Base-by-base conservation (phyloP, 2,329 filamentous ascomycete species). In the Xylaria sp. region DNA sequence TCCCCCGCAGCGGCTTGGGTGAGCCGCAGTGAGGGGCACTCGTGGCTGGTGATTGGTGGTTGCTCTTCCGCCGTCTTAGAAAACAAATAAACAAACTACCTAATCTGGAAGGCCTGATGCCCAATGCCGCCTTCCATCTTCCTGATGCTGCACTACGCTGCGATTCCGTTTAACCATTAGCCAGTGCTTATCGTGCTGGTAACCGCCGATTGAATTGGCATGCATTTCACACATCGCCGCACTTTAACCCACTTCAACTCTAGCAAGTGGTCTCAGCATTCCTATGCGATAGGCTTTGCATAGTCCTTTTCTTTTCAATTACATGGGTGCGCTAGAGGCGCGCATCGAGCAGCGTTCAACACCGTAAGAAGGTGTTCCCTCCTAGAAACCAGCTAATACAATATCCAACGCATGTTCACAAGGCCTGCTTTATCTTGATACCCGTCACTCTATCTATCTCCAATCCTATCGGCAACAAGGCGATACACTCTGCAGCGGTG, bases 61-160 rank as follows among this genome's bases (percentile, higher is more conserved):
- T 71, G 73, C 72, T 65, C 69, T 70, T 69, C 72, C 63, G 71
- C 69, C 66, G 67, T 60, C 42, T 72, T 69, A 59, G 67, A 66
- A 70, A 72, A 76, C 77, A 79, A 79, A 79, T 77, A 79, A 79
- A 79, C 78, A 79, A 79, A 79, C 74, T 79, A 68, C 78, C 77
- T 59, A 65, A 77, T 75, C 68, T 71, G 77, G 77, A 70, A 67
- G 36, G 26, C 54, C 54, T 66, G 65, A 68, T 71, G 67, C 70
- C 71, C 71, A 71, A 71, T 38, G 53, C n/a, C 53, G 53, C 20
- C 53, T 15, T 20, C 53, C 51, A 13, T 36, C 59, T 33, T 4
- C 46, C 46, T 59, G 48, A 49, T 53, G 48, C 42, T 59, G 53
- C 42, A 17, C 62, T 63, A 31, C 53, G 36, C 44, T 51, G 20